Percentiles rank a stretch among this genome's conserved stretches.
Evolutionary conservation across 768 basidiomycete genomes (phyloP).

Genomic region (Saitozyma sp.): DNA sequence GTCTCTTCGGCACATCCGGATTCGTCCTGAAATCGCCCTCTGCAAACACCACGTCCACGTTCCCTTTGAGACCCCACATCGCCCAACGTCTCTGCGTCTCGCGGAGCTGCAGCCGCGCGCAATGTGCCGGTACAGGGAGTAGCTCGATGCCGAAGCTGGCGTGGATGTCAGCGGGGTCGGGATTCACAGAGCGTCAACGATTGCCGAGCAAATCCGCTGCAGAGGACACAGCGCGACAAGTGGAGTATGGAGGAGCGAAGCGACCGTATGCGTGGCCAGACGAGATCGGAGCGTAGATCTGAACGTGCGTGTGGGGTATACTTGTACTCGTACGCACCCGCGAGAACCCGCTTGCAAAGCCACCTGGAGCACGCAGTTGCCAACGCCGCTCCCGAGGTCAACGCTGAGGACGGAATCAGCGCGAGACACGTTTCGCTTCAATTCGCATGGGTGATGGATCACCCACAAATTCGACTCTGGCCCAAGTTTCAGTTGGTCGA

Average conservation of each 20-base stretch:
- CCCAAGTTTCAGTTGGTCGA: conserved; percentile 60
- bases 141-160: conserved; percentile 77
- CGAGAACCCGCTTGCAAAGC: conserved; percentile 62
- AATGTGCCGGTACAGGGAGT: conserved; percentile 71
- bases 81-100: conserved; percentile 75
- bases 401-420: conserved; percentile 50
- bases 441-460: not conserved
- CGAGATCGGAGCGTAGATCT: no score
- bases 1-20: conserved; percentile 65
- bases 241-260: no score
- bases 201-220: not conserved
- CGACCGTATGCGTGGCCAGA: no score
- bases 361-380: conserved; percentile 78
- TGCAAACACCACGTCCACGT: conserved; percentile 72
- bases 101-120: conserved; percentile 72
- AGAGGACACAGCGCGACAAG: not conserved
- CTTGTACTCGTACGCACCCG: conserved; percentile 12
- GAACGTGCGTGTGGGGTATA: no score
- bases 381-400: conserved; percentile 83
- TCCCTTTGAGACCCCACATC: conserved; percentile 82
- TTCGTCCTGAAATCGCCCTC: conserved; percentile 83
- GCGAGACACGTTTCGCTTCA: not conserved
- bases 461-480: conserved; percentile 64
- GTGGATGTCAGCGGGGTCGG: not conserved
- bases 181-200: not conserved